A percentile compares a stretch with the other conserved stretches of the same genome.
Conservation (phyloP, 2,329 filamentous ascomycete species). For the Ambrosiella xylebori region DNA sequence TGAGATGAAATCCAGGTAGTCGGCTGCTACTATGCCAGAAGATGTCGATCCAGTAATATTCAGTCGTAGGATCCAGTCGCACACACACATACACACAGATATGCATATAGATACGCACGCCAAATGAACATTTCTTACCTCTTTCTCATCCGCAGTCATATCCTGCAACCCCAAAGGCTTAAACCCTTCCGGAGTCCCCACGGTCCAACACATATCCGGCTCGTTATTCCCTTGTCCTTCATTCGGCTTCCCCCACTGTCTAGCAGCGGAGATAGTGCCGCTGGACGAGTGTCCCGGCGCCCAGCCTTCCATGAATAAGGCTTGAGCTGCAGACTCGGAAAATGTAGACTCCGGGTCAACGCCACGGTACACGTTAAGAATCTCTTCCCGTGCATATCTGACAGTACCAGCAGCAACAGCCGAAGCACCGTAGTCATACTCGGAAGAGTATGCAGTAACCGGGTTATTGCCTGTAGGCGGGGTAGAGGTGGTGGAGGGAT, state of each 20-base stretch:
- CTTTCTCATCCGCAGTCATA: conserved; percentile 46
- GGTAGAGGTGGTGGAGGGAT: conserved; percentile 12
- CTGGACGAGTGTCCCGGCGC: conserved; percentile 38
- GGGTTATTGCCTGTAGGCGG: conserved; percentile 19
- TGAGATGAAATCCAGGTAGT: neutral
- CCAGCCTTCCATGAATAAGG: conserved; percentile 60
- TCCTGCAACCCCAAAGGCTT: conserved; percentile 57
- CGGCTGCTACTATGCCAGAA: neutral
- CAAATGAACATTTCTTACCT: conserved; percentile 22
- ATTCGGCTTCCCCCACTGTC: conserved; percentile 60
- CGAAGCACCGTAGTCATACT: conserved; percentile 19
- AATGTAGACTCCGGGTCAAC: conserved; percentile 32
- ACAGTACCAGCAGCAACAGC: conserved; percentile 26
- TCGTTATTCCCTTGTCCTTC: conserved; percentile 61
- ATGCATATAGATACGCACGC: too few relatives aligned
- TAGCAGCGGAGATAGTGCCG: conserved; percentile 18
- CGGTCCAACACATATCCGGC: conserved; percentile 72
- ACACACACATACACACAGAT: too few relatives aligned
- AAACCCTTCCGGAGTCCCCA: conserved; percentile 45
- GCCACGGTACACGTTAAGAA: conserved; percentile 50
- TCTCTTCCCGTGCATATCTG: conserved; percentile 62
- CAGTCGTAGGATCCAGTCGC: neutral
- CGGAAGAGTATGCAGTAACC: conserved; percentile 3
- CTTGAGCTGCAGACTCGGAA: neutral
- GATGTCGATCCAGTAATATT: neutral